Evolutionary conservation across 192 early-diverging fungal genomes (phyloP).

Genomic region (Mortierella claussenii): DNA sequence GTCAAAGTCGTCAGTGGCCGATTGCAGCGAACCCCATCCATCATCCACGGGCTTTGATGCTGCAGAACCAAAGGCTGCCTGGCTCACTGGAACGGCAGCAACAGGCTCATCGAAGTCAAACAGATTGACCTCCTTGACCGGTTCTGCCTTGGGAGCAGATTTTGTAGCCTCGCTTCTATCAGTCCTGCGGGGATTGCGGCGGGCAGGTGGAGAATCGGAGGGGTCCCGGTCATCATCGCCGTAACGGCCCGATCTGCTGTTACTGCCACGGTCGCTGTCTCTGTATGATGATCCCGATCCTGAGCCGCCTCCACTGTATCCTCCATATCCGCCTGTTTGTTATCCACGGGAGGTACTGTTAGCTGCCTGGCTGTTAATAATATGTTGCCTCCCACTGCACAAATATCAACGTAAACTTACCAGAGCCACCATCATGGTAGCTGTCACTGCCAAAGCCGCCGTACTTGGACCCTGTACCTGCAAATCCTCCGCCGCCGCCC

Average conservation of each 20-base stretch:
- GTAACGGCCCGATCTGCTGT: constrained; percentile 50
- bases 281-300: constrained; percentile 40
- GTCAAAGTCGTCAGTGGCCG: constrained; percentile 68
- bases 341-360: too few species aligned
- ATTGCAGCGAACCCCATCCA: constrained; percentile 26
- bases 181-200: constrained; percentile 29
- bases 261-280: constrained; percentile 38
- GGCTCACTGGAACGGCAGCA: constrained; percentile 22
- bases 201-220: constrained; percentile 30
- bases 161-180: constrained; percentile 33
- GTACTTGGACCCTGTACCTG: constrained; percentile 55
- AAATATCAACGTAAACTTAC: constrained; percentile 5
- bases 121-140: constrained; percentile 65
- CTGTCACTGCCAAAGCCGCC: constrained; percentile 77
- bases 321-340: constrained; percentile 21
- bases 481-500: constrained; percentile 45
- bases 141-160: constrained; percentile 33
- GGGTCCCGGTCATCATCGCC: constrained; percentile 44
- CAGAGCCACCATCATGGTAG: constrained; percentile 39
- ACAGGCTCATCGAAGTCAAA: constrained; percentile 74
- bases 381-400: too few species aligned
- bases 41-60: constrained; percentile 28
- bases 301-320: constrained; percentile 40
- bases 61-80: constrained; percentile 45
- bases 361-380: too few species aligned